These are phyloP conservation scores for Daldinia grandis DNA, from an alignment of 495 filamentous ascomycete species.

Conservation along the genomic window DNA sequence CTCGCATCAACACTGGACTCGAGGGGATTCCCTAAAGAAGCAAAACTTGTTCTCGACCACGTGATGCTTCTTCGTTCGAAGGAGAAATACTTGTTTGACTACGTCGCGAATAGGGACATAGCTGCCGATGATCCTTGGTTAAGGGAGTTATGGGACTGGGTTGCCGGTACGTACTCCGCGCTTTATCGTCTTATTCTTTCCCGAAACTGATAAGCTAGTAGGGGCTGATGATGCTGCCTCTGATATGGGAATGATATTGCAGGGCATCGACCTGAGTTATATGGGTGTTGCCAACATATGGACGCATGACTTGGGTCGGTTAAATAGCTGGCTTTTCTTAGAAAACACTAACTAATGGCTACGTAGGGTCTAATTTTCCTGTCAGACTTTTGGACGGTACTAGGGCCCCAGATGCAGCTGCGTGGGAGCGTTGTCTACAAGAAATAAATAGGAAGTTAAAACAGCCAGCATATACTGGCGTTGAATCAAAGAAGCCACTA, in stretches of 20 bases:
- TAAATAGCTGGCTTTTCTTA: neutral
- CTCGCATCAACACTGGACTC: slow-evolving; percentile 58
- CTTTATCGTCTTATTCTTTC: neutral
- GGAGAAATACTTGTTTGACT: slow-evolving; percentile 84
- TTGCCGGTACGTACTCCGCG: slow-evolving; percentile 63
- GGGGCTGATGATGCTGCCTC: slow-evolving; percentile 71
- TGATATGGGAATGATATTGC: slow-evolving; percentile 76
- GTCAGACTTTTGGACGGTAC: slow-evolving; percentile 54
- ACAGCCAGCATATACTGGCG: slow-evolving; percentile 54
- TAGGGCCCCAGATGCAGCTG: slow-evolving; percentile 49
- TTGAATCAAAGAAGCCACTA: slow-evolving; percentile 70
- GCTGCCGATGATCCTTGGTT: slow-evolving; percentile 77
- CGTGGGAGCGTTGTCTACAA: slow-evolving; percentile 61
- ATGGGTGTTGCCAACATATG: slow-evolving; percentile 83
- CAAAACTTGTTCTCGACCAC: slow-evolving; percentile 53
- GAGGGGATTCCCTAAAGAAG: slow-evolving; percentile 47
- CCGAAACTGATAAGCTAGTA: slow-evolving; percentile 40
- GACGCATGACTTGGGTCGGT: slow-evolving; percentile 74
- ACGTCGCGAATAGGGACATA: slow-evolving; percentile 70
- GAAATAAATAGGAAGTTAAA: slow-evolving; percentile 54
- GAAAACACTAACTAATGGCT: slow-evolving; percentile 19
- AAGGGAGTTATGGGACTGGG: slow-evolving; percentile 79
- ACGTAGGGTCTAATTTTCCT: slow-evolving; percentile 48
- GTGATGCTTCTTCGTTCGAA: slow-evolving; percentile 61
- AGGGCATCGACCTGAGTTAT: slow-evolving; percentile 81